Base-by-base conservation (phyloP, 805 yeast species). In the Myxozyma monticola region DNA sequence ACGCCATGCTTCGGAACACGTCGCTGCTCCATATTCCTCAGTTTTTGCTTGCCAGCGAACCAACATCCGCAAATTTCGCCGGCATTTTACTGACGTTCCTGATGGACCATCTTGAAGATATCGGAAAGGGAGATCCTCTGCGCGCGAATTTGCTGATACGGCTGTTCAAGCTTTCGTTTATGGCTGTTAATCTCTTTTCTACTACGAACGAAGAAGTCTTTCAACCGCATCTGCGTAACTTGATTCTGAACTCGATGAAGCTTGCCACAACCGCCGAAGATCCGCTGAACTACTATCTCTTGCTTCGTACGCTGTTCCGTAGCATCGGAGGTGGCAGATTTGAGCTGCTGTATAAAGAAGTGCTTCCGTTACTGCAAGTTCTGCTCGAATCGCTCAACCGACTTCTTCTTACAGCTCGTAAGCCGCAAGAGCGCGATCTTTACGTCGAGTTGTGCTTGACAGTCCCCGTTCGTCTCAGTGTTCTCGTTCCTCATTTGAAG, bases 291-390 rank as follows among this genome's bases (percentile, higher is more conserved):
- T 93, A 89, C 65, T 90, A 91, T 56, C 86, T 89, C 61, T 73
- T 93, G 60, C 84, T 93, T 20, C 75, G 98, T 61, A 88, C 96
- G 0, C 71, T 93, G 42, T 93, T 93, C 73, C 76, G 98, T 67
- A 86, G 95, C 62, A 90, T 93, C 40, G 96, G 97, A 29, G 98
- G 99, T 43, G 99, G 99, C 5, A 75, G 98, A 51, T 91, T 93
- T 65, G 99, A 93, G 67, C 82, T 84, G 46, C 73, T 93, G 15
- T 95, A 95, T 71, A 88, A 93, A 60, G 96, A 90, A 54, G 91
- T 95, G 17, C 78, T 89, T 73, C 99, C 99, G 0, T 74, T 93
- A 33, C 71, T 93, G 37, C 98, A 95, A 49, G 88, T 86, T 0
- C 71, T 93, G 36, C 71, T 93, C 36, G 96, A 89, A 56, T 84